phyloP scores from a whole-genome alignment of 208 protist species.

The Porcisia deanei region DNA sequence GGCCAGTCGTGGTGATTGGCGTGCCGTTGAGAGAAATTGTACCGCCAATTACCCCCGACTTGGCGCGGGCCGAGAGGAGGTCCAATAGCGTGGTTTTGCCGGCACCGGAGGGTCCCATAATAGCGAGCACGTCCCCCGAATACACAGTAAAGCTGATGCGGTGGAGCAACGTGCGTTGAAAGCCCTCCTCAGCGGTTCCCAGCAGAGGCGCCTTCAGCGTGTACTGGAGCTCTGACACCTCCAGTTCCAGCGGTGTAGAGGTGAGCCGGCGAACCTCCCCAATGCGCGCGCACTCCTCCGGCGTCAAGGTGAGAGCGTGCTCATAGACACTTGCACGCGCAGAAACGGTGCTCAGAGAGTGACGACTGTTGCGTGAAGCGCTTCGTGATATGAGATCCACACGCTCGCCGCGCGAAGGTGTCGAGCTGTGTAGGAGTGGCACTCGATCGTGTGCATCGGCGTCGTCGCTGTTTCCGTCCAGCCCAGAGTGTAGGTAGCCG shows the following conservation, averaged over 20 bases:
- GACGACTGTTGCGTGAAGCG: slow-evolving; percentile 10
- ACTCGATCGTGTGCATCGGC: background rate
- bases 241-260: slow-evolving; percentile 54
- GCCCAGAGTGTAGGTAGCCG: background rate
- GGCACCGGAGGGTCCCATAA: slow-evolving; percentile 90
- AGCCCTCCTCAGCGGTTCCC: slow-evolving; percentile 32
- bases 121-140: slow-evolving; percentile 84
- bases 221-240: slow-evolving; percentile 62
- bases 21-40: slow-evolving; percentile 76
- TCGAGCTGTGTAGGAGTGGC: slow-evolving; percentile 4
- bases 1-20: slow-evolving; percentile 29
- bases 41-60: slow-evolving; percentile 54
- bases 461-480: background rate
- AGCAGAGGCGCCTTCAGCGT: slow-evolving; percentile 46
- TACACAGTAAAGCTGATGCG: slow-evolving; percentile 74
- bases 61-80: slow-evolving; percentile 68
- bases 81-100: slow-evolving; percentile 93
- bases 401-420: slow-evolving; percentile 14
- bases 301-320: slow-evolving; percentile 23
- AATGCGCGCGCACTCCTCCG: slow-evolving; percentile 37
- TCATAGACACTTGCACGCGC: slow-evolving; percentile 35
- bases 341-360: slow-evolving; percentile 22
- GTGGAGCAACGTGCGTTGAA: slow-evolving; percentile 55
- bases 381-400: background rate
- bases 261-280: slow-evolving; percentile 42